phyloP scores from a whole-genome alignment of 164 flowering plant species.

The Tetracentron sinense region DNA sequence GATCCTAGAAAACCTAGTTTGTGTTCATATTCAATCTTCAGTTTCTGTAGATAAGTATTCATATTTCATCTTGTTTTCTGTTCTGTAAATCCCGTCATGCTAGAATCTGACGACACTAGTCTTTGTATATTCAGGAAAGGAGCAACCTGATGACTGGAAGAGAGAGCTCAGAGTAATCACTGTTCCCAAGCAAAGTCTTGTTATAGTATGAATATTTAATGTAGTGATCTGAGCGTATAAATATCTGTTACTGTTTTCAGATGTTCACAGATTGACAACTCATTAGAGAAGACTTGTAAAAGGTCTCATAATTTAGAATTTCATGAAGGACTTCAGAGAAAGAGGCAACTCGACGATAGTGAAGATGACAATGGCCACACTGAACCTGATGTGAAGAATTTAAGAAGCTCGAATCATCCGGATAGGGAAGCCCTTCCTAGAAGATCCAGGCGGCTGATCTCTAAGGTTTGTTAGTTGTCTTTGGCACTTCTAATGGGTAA shows the following conservation, averaged over 20 bases:
- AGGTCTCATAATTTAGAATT: slow-evolving; percentile 15
- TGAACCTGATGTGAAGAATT: slow-evolving; percentile 19
- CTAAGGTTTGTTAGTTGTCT: slow-evolving; percentile 29
- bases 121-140: slow-evolving; percentile 29
- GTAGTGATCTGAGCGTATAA: slow-evolving; percentile 1
- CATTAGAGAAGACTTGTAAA: slow-evolving; percentile 18
- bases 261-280: slow-evolving; percentile 26
- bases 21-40: too few species aligned
- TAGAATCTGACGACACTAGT: slow-evolving; percentile 4
- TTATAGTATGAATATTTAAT: neutral
- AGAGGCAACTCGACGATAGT: slow-evolving; percentile 16
- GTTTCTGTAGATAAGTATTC: too few species aligned
- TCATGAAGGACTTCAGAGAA: slow-evolving; percentile 23
- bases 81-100: too few species aligned
- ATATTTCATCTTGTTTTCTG: too few species aligned
- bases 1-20: too few species aligned
- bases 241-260: slow-evolving; percentile 26
- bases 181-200: neutral
- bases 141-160: slow-evolving; percentile 18
- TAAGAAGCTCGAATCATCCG: slow-evolving; percentile 26
- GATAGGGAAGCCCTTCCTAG: slow-evolving; percentile 27
- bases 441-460: slow-evolving; percentile 41
- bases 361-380: slow-evolving; percentile 3
- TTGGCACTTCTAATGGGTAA: slow-evolving; percentile 6
- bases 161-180: slow-evolving; percentile 35